A percentile compares a stretch with the other conserved stretches of the same genome.
Evolutionary conservation across 345 rosid species (phyloP).

Genomic region (Eucalyptus victrix): DNA sequence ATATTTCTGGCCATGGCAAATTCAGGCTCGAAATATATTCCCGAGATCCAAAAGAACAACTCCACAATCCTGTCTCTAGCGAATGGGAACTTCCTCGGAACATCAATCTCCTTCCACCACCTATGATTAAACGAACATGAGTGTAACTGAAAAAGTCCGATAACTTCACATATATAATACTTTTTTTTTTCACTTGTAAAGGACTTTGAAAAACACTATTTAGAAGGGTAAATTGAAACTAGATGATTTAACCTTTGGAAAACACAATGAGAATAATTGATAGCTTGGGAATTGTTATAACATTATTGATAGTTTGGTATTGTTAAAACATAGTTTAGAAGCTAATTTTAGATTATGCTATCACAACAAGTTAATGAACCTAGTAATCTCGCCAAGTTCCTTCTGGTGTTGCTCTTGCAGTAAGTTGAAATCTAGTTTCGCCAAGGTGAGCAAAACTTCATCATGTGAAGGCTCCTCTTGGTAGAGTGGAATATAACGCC

Average conservation of each 20-base stretch:
- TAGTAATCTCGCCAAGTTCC: neutral
- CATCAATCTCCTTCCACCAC: slow-evolving; percentile 10
- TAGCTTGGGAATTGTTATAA: neutral
- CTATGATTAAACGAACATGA: neutral
- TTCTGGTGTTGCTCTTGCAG: neutral
- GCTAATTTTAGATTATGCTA: neutral
- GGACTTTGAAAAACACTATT: neutral
- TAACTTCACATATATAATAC: neutral
- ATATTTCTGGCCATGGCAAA: neutral
- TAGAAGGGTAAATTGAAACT: neutral
- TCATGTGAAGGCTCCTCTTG: neutral
- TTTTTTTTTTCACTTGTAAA: neutral
- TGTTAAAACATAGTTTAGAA: neutral
- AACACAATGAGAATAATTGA: neutral
- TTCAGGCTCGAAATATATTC: slow-evolving; percentile 1
- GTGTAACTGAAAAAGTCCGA: neutral
- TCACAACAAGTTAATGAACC: neutral
- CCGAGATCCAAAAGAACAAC: neutral
- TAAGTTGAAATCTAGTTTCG: neutral
- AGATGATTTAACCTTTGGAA: neutral
- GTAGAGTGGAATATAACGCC: neutral
- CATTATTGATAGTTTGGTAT: neutral
- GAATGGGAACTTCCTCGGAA: neutral
- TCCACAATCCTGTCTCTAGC: slow-evolving; percentile 6
- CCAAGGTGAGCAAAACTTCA: neutral